These are phyloP conservation scores for Circinella umbellata DNA, from an alignment of 371 early-diverging fungal genomes.

Conservation along the genomic window DNA sequence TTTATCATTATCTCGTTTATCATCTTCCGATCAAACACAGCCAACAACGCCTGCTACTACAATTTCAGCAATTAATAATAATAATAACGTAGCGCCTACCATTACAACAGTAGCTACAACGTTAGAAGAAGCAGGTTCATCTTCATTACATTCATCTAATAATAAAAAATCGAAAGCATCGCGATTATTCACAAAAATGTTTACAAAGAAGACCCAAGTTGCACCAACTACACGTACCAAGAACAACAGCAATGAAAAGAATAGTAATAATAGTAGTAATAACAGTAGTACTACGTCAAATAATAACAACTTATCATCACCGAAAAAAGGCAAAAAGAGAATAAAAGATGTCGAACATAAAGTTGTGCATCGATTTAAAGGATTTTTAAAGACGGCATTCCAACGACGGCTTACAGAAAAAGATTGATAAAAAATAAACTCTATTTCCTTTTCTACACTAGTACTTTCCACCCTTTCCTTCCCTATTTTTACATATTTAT, in stretches of 20 bases:
- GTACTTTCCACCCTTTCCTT: neutral
- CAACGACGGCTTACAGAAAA: constrained; percentile 19
- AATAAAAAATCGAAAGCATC: constrained; percentile 15
- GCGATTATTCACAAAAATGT: constrained; percentile 10
- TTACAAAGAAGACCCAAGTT: constrained; percentile 17
- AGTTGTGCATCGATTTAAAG: constrained; percentile 20
- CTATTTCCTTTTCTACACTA: neutral
- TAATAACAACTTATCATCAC: constrained; percentile 8
- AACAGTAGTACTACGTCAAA: neutral
- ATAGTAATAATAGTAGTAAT: neutral
- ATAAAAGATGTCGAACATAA: constrained; percentile 19
- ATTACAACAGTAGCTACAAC: neutral
- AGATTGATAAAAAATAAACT: neutral
- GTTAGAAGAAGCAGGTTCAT: constrained; percentile 1
- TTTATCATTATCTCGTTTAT: neutral
- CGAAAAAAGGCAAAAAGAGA: constrained; percentile 17
- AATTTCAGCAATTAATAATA: neutral
- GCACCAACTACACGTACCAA: constrained; percentile 7
- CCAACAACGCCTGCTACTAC: too few relatives aligned
- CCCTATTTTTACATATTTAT: too few relatives aligned
- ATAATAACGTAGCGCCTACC: neutral
- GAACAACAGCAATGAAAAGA: neutral
- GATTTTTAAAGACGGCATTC: constrained; percentile 25
- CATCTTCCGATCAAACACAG: neutral
- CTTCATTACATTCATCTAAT: constrained; percentile 1